Base-by-base conservation (phyloP, 768 basidiomycete species). In the Sarcodon aspratus region DNA sequence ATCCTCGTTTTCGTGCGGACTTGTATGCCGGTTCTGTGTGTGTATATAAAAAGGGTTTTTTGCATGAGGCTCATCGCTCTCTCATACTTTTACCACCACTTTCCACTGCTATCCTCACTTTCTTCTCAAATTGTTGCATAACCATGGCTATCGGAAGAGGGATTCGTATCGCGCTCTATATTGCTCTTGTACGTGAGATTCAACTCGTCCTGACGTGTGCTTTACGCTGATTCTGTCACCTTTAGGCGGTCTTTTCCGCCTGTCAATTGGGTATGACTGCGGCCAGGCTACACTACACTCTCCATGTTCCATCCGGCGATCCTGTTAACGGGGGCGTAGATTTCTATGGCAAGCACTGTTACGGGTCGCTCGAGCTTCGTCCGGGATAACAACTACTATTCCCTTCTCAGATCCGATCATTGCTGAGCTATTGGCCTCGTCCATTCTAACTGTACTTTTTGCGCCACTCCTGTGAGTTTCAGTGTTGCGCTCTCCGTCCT, bases 251-350 rank as follows among this genome's bases (percentile, higher is more conserved):
- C 11, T 59, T 52, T 33, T 52, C 60, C 15, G 48, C 54, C 18
- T n/a, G 62, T 9, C 48, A 59, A 3, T 48, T 62, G 37, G 46
- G 50, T 32, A 42, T 61, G 17, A 56, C 58, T 21, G 51, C 52
- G 36, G 57, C 55, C 12, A 57, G 62, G 12, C 45, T 63, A 38
- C 50, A 55, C 50, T 63, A 63, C 47, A 63, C 62, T 9, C 45
- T 54, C 45, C 48, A 62, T 42, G 48, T 62, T 6, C 60, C 60
- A 12, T 21, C 42, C 17, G 58, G 58, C 21, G 61, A 62, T 36
- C 50, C 61, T 11, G 53, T 63, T 27, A 63, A 63, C 49, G 50
- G 50, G n/a, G 61, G 61, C 15, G n/a, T 33, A 8, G 47, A 58
- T 42, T 63, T 63, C 51, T 62, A 53, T 42, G 58, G 58, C 55